Evolutionary conservation across 371 early-diverging fungal genomes (phyloP).

Genomic region (Rhizomucor pusillus): DNA sequence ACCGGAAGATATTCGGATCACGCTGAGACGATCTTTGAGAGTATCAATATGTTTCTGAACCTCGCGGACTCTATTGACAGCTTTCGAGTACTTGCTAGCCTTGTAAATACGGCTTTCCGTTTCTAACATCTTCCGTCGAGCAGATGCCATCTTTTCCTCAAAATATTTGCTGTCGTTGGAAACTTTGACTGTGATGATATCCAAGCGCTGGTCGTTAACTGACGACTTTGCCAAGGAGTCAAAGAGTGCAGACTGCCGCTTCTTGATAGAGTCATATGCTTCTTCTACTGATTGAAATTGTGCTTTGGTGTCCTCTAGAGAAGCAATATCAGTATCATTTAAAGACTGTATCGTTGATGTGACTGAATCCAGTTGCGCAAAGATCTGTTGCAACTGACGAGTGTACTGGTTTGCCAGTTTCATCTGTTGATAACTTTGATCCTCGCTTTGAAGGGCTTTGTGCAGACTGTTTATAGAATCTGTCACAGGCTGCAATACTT

Average conservation of each 20-base stretch:
- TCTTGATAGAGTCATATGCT: too few relatives aligned
- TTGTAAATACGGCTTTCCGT: slow-evolving; percentile 15
- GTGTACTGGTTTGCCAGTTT: slow-evolving; percentile 19
- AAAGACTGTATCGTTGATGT: too few relatives aligned
- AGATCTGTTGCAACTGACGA: slow-evolving; percentile 16
- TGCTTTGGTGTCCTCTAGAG: too few relatives aligned
- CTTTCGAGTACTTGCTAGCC: slow-evolving; percentile 12
- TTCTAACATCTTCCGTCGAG: slow-evolving; percentile 18
- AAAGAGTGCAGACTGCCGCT: too few relatives aligned
- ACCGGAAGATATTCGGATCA: slow-evolving; percentile 32
- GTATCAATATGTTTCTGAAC: slow-evolving; percentile 31
- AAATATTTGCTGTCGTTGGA: slow-evolving; percentile 24
- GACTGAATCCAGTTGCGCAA: slow-evolving; percentile 10
- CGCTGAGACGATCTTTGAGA: slow-evolving; percentile 37
- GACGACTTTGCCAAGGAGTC: too few relatives aligned
- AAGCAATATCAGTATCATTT: too few relatives aligned
- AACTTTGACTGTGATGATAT: slow-evolving; percentile 22
- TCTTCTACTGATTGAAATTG: too few relatives aligned
- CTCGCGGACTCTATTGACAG: slow-evolving; percentile 28
- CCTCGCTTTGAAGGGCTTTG: slow-evolving; percentile 3
- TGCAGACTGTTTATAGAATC: too few relatives aligned
- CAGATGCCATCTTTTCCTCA: slow-evolving; percentile 22
- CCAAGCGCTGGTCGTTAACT: slow-evolving; percentile 5
- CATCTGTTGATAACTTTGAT: slow-evolving; percentile 20
- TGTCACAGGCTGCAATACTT: too few relatives aligned